Evolutionary conservation across 106 monocot genomes (phyloP), one percentile per base, ranked within the genome.

Genomic region (Dendrobium huoshanense): DNA sequence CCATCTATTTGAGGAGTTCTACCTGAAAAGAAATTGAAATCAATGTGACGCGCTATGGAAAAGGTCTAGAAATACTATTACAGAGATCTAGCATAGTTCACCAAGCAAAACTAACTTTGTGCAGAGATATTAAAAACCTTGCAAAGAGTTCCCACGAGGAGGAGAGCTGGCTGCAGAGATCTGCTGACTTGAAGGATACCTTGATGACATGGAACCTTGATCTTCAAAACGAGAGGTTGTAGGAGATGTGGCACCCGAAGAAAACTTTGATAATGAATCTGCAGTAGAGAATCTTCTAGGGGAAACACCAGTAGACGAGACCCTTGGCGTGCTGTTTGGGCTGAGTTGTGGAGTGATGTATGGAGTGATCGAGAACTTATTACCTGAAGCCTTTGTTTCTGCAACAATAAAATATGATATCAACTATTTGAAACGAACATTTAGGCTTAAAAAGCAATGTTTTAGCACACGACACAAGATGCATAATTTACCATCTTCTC

Each of bases 1-100:
- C 97, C 97, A 92, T 98, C 97, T 79, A 98, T 89, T 6, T 86
- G 89, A 54, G 86, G 87, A 68, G 76, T 79, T 56, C 85, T 83
- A 59, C 90, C 97, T 98, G 81, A 79, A 70, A 15, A 70, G 13
- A 70, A 70, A 70, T 37, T 19, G n/a, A 61, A 56, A 61, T 61
- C 20, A 22, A 61, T 61, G 61, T 22, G 61, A 70, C 0, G 2
- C 33, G 37, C 10, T 13, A 16, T 37, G n/a, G 22, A 0, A 13
- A 15, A 18, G 8, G 10, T 33, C 3, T 33, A 31, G 4, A 27
- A 4, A 29, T 15, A 13, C 68, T 33, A 27, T 33, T 33, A 70
- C 11, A 31, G 68, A 70, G 70, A 29, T 15, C 33, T 40, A 70
- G 37, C 67, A 67, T 25, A 11, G 25, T 67, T 67, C 25, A 24